Base-by-base conservation (phyloP, 257 asterid genomes). In the Fraxinus cuspidata region DNA sequence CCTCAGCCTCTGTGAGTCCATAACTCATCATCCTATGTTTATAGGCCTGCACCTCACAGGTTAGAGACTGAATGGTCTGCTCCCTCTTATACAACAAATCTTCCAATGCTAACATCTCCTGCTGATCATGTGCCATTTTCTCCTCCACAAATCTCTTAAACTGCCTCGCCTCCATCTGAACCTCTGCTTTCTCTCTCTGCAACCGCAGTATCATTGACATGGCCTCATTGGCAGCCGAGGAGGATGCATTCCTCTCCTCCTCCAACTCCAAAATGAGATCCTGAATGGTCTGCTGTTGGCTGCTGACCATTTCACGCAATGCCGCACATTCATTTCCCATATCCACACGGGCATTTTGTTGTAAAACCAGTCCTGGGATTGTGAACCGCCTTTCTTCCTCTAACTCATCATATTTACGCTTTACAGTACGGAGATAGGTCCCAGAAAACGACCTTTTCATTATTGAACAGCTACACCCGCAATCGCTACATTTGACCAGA, bases 141-240 rank as follows among this genome's bases (percentile, higher is more conserved):
- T 93, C 99, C 89, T 95, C 98, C 0, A 89, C 91, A 25, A 87
- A 90, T 84, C 94, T 87, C 88, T 90, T 95, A 77, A 95, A 95
- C 80, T 95, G 99, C 80, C 96, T 85, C 4, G 89, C 84, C 83
- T 95, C 99, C 98, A 95, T 92, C 84, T 95, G 96, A 78, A 88
- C 71, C 92, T 90, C 98, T 4, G 97, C 96, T 74, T 95, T 95
- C 75, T 91, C 98, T 74, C 97, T 87, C 87, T 95, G 99, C 88
- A 95, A 80, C 87, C 96, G 87, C 85, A 93, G 86, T 74, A 93
- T 95, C 99, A 95, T 95, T 6, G 99, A 95, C 96, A 95, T 89
- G 1, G 99, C 96, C 85, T 95, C 99, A 42, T 86, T 93, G 72
- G 99, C 98, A 83, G 99, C 98, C n/a, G 98, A 91, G 4, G 96